These are phyloP conservation scores for Biscutella laevigata DNA, from an alignment of 441 rosid genomes.

Conservation along the genomic window DNA sequence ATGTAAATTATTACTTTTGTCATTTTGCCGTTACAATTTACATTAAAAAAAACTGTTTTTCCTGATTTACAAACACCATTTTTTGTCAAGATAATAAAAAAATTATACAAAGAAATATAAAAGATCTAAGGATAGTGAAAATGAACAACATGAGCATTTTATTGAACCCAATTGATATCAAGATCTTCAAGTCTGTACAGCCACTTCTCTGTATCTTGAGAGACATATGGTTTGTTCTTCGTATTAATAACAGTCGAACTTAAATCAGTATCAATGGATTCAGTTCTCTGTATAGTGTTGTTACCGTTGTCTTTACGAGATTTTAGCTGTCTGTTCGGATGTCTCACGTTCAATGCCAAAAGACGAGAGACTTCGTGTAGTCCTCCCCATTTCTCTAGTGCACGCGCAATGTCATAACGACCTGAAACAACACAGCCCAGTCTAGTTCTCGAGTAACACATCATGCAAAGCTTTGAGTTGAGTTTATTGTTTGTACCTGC, in stretches of 20 bases:
- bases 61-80: too few species aligned
- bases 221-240: constrained; percentile 35
- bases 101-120: not conserved
- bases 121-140: too few species aligned
- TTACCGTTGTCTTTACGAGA: constrained; percentile 35
- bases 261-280: constrained; percentile 18
- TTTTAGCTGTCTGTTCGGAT: constrained; percentile 46
- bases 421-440: constrained; percentile 33
- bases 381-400: constrained; percentile 97
- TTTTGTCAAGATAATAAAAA: too few species aligned
- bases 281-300: constrained; percentile 25
- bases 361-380: constrained; percentile 81
- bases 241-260: constrained; percentile 18
- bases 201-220: constrained; percentile 82
- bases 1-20: too few species aligned
- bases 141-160: not conserved
- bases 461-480: not conserved
- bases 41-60: too few species aligned
- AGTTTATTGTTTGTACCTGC: constrained; percentile 50
- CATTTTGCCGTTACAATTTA: too few species aligned
- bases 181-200: constrained; percentile 49
- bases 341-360: constrained; percentile 68
- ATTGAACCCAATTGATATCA: constrained; percentile 77
- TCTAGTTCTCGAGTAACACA: not conserved
- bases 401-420: constrained; percentile 88